Evolutionary conservation across 78 protist species (phyloP).

Genomic region (Dictyostelium firmibasis): DNA sequence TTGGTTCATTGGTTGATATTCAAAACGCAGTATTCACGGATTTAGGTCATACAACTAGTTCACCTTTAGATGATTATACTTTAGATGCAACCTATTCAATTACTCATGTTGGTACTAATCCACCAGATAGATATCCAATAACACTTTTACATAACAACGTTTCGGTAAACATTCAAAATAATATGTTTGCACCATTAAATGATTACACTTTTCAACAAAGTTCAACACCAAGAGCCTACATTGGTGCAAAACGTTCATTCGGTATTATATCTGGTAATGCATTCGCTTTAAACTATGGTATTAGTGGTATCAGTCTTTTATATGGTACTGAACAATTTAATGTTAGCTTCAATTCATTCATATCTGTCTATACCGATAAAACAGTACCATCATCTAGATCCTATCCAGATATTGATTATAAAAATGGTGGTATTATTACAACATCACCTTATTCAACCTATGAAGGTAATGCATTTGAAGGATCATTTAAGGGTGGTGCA

Average conservation of each 20-base stretch:
- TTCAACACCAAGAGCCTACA: background rate
- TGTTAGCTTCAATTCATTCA: background rate
- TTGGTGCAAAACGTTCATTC: slow-evolving; percentile 2
- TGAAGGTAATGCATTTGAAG: slow-evolving; percentile 7
- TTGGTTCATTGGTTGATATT: background rate
- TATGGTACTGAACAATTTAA: slow-evolving; percentile 1
- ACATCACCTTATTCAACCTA: background rate
- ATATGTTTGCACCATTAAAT: background rate
- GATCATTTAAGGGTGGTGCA: slow-evolving; percentile 3
- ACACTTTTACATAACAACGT: background rate
- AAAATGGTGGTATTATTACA: background rate
- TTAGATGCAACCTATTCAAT: background rate
- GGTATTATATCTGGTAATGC: background rate
- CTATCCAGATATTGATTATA: background rate
- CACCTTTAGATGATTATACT: background rate
- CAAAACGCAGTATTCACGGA: background rate
- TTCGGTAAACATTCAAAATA: background rate
- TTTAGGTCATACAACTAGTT: background rate
- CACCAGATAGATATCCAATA: slow-evolving; percentile 22
- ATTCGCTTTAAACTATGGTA: background rate
- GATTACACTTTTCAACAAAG: background rate
- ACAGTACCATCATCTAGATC: background rate
- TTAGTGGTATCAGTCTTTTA: background rate
- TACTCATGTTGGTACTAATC: background rate
- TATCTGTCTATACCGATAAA: background rate